These are phyloP conservation scores for Stevia rebaudiana DNA, from an alignment of 140 eudicot species.

Conservation along the genomic window DNA sequence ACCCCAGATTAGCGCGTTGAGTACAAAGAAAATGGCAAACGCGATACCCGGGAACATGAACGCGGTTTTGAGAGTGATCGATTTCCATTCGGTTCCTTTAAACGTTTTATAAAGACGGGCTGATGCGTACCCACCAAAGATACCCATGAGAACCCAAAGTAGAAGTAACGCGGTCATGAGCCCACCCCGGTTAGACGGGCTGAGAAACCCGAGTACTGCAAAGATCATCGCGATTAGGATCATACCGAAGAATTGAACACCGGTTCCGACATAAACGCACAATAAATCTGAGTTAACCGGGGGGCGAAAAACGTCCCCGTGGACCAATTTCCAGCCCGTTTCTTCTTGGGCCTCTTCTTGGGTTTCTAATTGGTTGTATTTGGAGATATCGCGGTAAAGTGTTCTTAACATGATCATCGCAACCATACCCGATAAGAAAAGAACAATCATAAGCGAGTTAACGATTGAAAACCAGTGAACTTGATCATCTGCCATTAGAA, in stretches of 20 bases:
- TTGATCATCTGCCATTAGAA: slow-evolving; percentile 61
- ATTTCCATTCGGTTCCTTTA: slow-evolving; percentile 67
- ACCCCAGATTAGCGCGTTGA: slow-evolving; percentile 57
- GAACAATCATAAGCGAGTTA: slow-evolving; percentile 68
- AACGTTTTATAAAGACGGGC: slow-evolving; percentile 58
- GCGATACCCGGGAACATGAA: slow-evolving; percentile 66
- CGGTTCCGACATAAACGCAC: slow-evolving; percentile 63
- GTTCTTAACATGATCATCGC: slow-evolving; percentile 75
- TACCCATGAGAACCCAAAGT: slow-evolving; percentile 68
- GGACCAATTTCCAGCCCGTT: slow-evolving; percentile 73
- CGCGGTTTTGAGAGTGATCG: slow-evolving; percentile 49
- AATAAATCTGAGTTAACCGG: slow-evolving; percentile 52
- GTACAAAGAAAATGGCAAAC: slow-evolving; percentile 48
- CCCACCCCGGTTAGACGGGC: slow-evolving; percentile 71
- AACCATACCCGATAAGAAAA: slow-evolving; percentile 68
- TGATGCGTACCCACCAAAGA: slow-evolving; percentile 63
- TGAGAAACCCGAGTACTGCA: slow-evolving; percentile 58
- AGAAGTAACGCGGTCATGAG: slow-evolving; percentile 65
- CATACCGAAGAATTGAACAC: slow-evolving; percentile 65
- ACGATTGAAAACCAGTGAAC: slow-evolving; percentile 69
- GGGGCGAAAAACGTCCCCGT: slow-evolving; percentile 70
- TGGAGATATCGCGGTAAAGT: slow-evolving; percentile 62
- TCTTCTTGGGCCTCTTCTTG: slow-evolving; percentile 76
- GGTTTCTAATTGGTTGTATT: slow-evolving; percentile 64
- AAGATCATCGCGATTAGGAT: slow-evolving; percentile 59